A percentile compares a stretch with the other conserved stretches of the same genome.
Conservation (phyloP, 768 basidiomycete species). For the Podaxis pistillaris region DNA sequence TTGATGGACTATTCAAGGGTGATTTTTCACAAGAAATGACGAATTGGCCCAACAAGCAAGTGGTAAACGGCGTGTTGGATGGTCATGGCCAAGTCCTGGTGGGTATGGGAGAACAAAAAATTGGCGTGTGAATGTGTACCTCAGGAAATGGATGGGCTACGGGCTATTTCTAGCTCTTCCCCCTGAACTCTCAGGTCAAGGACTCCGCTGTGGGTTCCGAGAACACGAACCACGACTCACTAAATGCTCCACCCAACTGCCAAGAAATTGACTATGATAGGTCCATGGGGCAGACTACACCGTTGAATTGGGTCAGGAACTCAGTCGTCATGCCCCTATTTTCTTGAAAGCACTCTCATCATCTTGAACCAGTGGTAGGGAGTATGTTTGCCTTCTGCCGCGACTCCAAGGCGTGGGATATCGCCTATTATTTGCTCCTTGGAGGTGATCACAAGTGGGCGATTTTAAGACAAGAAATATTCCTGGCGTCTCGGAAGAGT, state of each 20-base stretch:
- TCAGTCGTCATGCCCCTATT: neutral
- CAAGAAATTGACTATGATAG: neutral
- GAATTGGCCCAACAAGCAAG: neutral
- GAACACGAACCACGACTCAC: neutral
- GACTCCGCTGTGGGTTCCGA: neutral
- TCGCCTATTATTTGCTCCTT: neutral
- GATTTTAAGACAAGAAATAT: neutral
- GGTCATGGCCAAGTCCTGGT: neutral
- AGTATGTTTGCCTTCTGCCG: neutral
- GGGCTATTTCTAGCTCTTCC: neutral
- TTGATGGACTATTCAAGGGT: neutral
- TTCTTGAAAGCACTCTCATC: neutral
- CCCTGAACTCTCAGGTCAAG: neutral
- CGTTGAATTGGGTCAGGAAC: neutral
- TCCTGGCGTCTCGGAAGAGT: neutral
- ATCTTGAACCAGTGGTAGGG: neutral
- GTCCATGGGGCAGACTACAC: neutral
- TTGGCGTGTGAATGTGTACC: neutral
- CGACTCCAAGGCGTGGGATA: conserved; percentile 1
- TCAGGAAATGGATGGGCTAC: neutral
- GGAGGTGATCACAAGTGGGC: neutral
- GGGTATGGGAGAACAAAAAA: conserved; percentile 3
- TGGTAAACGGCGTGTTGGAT: neutral
- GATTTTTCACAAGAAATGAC: neutral
- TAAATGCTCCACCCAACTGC: conserved; percentile 7